Evolutionary conservation across 345 rosid genomes (phyloP).

Genomic region (Sapria himalayana): DNA sequence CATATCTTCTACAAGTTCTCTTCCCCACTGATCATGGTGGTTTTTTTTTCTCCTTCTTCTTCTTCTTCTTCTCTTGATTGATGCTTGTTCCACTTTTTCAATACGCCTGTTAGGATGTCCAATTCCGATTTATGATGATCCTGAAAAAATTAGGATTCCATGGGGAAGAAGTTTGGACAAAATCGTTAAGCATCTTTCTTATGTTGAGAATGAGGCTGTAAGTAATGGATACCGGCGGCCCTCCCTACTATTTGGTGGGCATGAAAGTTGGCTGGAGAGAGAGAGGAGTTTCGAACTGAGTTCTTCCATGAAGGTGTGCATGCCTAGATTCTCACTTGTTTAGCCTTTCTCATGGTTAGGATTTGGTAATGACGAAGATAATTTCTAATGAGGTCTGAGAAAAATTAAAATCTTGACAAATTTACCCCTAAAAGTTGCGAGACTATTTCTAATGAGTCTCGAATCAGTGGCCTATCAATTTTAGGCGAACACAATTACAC

Average conservation of each 20-base stretch:
- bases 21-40: too few relatives aligned
- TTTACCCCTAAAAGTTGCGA: too few relatives aligned
- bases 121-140: constrained; percentile 42
- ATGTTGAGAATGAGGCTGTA: constrained; percentile 32
- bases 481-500: too few relatives aligned
- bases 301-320: constrained; percentile 55
- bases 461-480: too few relatives aligned
- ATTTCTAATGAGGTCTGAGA: background rate
- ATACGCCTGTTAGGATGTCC: constrained; percentile 53
- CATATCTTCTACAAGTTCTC: too few relatives aligned
- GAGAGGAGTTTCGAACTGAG: constrained; percentile 56
- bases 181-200: constrained; percentile 34
- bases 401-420: too few relatives aligned
- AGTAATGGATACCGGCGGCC: constrained; percentile 22
- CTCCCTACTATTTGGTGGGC: constrained; percentile 72
- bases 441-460: too few relatives aligned
- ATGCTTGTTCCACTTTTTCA: constrained; percentile 4
- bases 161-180: constrained; percentile 30
- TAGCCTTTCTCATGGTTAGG: background rate
- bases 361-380: background rate
- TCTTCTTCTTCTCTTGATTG: constrained; percentile 3
- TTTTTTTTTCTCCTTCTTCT: constrained; percentile 9
- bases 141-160: constrained; percentile 52
- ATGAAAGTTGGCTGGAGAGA: constrained; percentile 61
- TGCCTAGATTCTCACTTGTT: constrained; percentile 2